Base-by-base conservation (phyloP, 2,329 filamentous ascomycete genomes). In the Dactylellina cionopaga region DNA sequence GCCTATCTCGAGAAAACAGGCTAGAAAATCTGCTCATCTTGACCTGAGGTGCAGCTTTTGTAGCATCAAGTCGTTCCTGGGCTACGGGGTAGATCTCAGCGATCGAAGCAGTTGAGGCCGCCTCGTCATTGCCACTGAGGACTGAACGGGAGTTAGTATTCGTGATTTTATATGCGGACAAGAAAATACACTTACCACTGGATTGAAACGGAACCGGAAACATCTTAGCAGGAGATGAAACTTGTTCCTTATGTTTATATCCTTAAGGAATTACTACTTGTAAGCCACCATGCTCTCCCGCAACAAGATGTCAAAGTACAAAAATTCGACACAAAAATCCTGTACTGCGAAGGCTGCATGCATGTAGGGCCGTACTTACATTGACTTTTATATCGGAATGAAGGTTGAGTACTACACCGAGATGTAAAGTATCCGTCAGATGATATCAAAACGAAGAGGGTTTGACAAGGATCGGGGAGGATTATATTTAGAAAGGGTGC, bases 21-120 rank as follows among this genome's bases (percentile, higher is more conserved):
- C 31, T 65, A 0, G 68, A 58, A 37, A 72, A 72, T 5, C 68
- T 47, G 17, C 68, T 72, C 0, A 44, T 60, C 37, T 72, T 72
- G 43, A 46, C 51, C 2, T 22, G 29, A 1, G 35, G 51, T 1
- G 27, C 15, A 22, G 37, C 17, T 31, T 51, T 70, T 1, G 17
- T 5, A 15, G n/a, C 9, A 31, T 15, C 29, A n/a, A 24, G n/a
- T 15, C 51, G 24, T 15, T 5, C 17, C 13, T 24, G 17, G 25
- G 6, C 15, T 5, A 25, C 17, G 19, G 49, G 3, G 15, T 58
- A 17, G 31, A 33, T 41, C 1, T 55, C 47, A 37, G 35, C 41
- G 15, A 27, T 31, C 2, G 55, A 59, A 41, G 41, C 27, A n/a
- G 17, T 24, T 37, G 7, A 37, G 27, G 6, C 35, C 46, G 10